Base-by-base conservation (phyloP, 2,329 filamentous ascomycete species). In the Ceratocystis colombiana region DNA sequence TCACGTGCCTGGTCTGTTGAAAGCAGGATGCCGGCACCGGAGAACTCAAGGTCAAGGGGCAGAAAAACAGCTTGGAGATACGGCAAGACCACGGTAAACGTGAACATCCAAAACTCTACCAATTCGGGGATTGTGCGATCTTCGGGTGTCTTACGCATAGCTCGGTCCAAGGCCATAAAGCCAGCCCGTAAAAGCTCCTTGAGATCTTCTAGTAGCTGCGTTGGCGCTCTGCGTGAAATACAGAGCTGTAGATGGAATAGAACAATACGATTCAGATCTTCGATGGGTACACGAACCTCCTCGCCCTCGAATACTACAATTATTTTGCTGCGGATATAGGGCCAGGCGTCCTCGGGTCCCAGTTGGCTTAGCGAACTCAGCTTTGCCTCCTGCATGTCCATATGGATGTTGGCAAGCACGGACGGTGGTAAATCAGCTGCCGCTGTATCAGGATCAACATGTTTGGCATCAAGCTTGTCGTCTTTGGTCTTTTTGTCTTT, bases 11-110 rank as follows among this genome's bases (percentile, higher is more conserved):
- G 88, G 4, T 90, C 85, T 0, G 83, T 75, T 0, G 82, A 86
- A 82, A 97, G 87, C 66, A 97, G 82, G 0, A 84, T 80, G 17
- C 94, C 94, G 61, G 83, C 83, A 5, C 93, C 94, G 64, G 90
- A 87, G 73, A 99, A 96, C 73, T 99, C 94, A 10, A 96, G 83
- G 72, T 99, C 94, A 0, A 99, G 78, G 0, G 92, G 94, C 1
- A 99, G 78, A 73, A 99, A 96, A 0, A 96, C 92, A 0, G 93
- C 91, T 77, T 97, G 93, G 71, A 99, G 86, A 73, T 96, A 97
- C 0, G 94, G 94, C 4, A 97, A 77, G 46, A 97, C 89, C 5
- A 84, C 88, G 2, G 90, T 93, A 72, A 96, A 96, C 0, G 94
- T 92, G 61, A 94, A 86, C 68, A 95, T 84, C 94, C 94, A 99